Conservation (phyloP, 805 yeast genomes). For the Barnettozyma vustinii region DNA sequence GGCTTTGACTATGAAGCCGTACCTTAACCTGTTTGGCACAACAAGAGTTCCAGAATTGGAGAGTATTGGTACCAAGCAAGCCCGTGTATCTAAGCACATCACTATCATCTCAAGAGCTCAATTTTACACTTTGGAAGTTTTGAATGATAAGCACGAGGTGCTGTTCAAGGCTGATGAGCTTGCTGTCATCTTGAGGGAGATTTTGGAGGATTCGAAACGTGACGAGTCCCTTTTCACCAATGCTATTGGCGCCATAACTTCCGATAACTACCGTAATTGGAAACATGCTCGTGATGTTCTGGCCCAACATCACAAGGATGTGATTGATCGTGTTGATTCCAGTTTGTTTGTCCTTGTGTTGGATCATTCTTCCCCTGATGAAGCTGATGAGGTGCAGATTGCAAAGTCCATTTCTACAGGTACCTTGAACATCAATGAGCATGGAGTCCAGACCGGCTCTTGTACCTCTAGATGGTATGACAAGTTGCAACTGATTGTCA, state of each 20-base stretch:
- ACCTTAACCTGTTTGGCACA: constrained; percentile 62
- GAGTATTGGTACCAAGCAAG: constrained; percentile 75
- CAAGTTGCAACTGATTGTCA: constrained; percentile 71
- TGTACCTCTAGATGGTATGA: constrained; percentile 96
- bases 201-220: constrained; percentile 61
- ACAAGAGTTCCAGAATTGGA: constrained; percentile 47
- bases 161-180: constrained; percentile 64
- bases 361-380: constrained; percentile 64
- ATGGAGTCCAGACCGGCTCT: constrained; percentile 84
- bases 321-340: constrained; percentile 51
- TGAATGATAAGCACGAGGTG: constrained; percentile 61
- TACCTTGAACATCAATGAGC: constrained; percentile 58
- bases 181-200: constrained; percentile 56
- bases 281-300: constrained; percentile 58
- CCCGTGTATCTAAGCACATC: constrained; percentile 61
- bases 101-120: constrained; percentile 76
- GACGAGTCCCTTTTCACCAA: constrained; percentile 57
- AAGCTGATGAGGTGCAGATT: constrained; percentile 32
- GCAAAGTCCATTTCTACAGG: constrained; percentile 78
- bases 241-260: constrained; percentile 82
- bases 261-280: constrained; percentile 85
- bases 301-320: constrained; percentile 33
- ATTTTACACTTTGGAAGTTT: constrained; percentile 81
- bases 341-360: constrained; percentile 77
- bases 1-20: constrained; percentile 65